Evolutionary conservation across 495 filamentous ascomycete species (phyloP).

Genomic region (Penicillium odoratum): DNA sequence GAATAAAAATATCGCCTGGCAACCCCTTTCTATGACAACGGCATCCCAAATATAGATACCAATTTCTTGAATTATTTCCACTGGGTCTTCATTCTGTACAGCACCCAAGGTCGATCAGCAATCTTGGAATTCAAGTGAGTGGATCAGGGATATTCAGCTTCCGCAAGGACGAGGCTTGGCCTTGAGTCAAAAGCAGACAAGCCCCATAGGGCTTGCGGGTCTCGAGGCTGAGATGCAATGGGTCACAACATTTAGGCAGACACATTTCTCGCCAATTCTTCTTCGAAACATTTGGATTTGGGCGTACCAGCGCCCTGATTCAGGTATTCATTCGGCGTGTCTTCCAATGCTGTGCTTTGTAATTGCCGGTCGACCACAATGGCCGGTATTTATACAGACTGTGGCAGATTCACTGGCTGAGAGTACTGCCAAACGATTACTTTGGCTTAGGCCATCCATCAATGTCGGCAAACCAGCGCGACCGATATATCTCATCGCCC

Average conservation of each 20-base stretch:
- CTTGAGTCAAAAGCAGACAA: background rate
- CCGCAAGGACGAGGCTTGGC: background rate
- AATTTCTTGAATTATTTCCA: background rate
- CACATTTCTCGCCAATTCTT: background rate
- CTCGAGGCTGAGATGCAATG: background rate
- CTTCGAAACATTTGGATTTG: background rate
- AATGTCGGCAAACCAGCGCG: constrained; percentile 31
- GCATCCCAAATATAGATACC: background rate
- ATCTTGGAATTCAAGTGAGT: background rate
- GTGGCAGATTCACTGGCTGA: background rate
- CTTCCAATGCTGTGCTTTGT: no score
- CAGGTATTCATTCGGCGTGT: no score
- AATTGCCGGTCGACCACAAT: no score
- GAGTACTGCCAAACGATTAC: background rate
- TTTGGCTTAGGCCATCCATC: constrained; percentile 33
- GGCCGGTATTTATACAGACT: no score
- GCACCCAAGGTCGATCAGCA: no score
- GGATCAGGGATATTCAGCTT: background rate
- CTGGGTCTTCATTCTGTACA: background rate
- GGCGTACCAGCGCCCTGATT: background rate
- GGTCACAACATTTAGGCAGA: background rate
- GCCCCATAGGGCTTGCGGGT: background rate
- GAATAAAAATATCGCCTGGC: background rate
- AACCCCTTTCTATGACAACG: background rate
- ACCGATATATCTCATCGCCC: constrained; percentile 33